Evolutionary conservation across 805 yeast genomes (phyloP), one percentile per base, ranked within the genome.

Genomic region (Saccharomycopsis selenospora): DNA sequence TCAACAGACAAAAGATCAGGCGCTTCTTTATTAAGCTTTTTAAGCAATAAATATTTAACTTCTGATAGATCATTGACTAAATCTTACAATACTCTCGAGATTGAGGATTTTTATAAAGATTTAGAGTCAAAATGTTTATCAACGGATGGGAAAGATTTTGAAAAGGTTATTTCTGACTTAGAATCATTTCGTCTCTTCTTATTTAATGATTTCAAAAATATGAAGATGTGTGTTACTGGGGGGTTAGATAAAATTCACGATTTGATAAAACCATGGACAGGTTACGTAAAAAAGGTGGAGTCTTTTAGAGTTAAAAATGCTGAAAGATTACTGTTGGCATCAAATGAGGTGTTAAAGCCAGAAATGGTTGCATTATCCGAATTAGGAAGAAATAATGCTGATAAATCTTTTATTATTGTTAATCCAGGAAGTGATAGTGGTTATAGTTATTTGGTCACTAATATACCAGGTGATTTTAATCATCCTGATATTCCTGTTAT

Each of bases 341-440:
- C 69, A 3, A 58, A 79, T 6, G 87, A 17, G 6, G 38, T 33
- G 17, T 7, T 10, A 6, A 33, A 89, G 13, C 71, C 78, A 14
- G 68, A 85, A 2, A 63, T 67, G 43, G 66, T 73, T 4, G 75
- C 76, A 40, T 67, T 75, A 36, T 79, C 93, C 2, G 66, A 68
- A 2, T 58, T 75, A 3, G 95, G 95, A 36, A 52, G 58, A 18
- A 50, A 59, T 0, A 79, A 86, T 41, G 61, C 74, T 2, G 61
- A 67, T 2, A 70, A 72, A 38, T 91, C 93, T 0, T 70, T 66
- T 52, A 67, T 91, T 38, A 73, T 84, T 1, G 73, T 85, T 0
- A 79, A 88, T 1, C 90, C 97, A 3, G 89, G 93, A 0, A 81
- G 95, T 0, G 95, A 88, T 55, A 82, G 96, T 0, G 75, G 91